A percentile compares a stretch with the other conserved stretches of the same genome.
These are phyloP conservation scores for Penicillium macrosclerotiorum DNA, from an alignment of 495 filamentous ascomycete species.

Conservation along the genomic window DNA sequence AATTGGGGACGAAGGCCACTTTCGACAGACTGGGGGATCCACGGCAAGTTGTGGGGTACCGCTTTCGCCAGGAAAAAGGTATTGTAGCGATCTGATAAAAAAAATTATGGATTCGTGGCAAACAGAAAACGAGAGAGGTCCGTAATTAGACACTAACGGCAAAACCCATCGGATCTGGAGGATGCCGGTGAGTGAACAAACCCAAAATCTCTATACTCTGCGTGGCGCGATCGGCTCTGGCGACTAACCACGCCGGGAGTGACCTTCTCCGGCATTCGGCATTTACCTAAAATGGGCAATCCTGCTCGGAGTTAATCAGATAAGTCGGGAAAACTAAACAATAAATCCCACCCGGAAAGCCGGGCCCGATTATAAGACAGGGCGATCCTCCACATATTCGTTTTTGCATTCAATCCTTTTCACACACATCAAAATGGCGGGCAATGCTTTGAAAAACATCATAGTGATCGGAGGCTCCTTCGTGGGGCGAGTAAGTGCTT, in stretches of 20 bases:
- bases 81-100: background rate
- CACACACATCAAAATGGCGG: slow-evolving; percentile 18
- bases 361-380: too few species aligned
- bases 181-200: too few species aligned
- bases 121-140: too few species aligned
- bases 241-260: slow-evolving; percentile 8
- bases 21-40: too few species aligned
- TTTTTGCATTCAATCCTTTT: background rate
- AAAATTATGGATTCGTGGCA: too few species aligned
- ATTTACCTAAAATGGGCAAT: slow-evolving; percentile 11
- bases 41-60: too few species aligned
- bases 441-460: slow-evolving; percentile 32
- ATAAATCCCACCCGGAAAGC: too few species aligned
- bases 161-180: background rate
- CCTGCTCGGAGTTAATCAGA: slow-evolving; percentile 25
- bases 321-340: slow-evolving; percentile 9
- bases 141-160: too few species aligned
- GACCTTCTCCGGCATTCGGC: slow-evolving; percentile 16
- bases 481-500: slow-evolving; percentile 33
- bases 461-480: slow-evolving; percentile 45
- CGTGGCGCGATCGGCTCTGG: slow-evolving; percentile 17
- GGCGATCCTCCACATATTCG: too few species aligned
- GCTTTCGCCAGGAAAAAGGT: background rate
- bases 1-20: too few species aligned
- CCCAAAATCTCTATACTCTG: too few species aligned